These are phyloP conservation scores for Elsinoe australis DNA, from an alignment of 2,329 filamentous ascomycete species.

Conservation along the genomic window DNA sequence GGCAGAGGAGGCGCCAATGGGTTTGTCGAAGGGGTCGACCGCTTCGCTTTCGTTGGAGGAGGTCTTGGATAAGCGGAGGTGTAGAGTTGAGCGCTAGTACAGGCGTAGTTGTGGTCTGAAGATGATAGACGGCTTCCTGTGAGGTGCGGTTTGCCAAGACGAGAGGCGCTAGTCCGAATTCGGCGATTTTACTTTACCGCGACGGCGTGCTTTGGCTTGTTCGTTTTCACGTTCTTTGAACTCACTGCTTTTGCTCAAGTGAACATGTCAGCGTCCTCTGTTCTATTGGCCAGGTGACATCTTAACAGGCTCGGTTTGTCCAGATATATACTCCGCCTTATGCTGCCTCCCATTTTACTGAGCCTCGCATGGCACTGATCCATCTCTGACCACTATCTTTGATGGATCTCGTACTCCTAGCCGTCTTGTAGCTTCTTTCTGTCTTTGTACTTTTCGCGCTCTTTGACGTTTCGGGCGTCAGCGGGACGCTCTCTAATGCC, in stretches of 20 bases:
- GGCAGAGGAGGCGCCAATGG: no score
- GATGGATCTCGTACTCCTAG: conserved; percentile 17
- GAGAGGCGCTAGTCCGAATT: conserved; percentile 1
- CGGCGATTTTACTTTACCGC: background rate
- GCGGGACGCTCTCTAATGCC: background rate
- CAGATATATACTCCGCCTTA: no score
- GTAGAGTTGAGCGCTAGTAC: no score
- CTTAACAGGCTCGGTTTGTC: no score
- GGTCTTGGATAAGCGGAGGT: no score
- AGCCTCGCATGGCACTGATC: background rate
- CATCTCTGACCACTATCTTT: background rate
- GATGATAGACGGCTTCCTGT: background rate
- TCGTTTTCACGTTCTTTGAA: no score
- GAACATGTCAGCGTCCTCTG: no score
- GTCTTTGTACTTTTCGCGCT: background rate
- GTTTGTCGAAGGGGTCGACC: no score
- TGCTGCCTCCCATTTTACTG: no score
- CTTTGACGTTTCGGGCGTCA: background rate
- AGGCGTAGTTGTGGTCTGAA: background rate
- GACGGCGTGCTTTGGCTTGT: background rate
- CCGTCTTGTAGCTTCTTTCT: conserved; percentile 14
- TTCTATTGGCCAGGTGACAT: no score
- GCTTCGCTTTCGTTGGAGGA: no score
- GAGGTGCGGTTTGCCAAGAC: conserved; percentile 11
- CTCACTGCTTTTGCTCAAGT: no score